Base-by-base conservation (phyloP, 305 asterid species). In the Fraxinus latifolia region DNA sequence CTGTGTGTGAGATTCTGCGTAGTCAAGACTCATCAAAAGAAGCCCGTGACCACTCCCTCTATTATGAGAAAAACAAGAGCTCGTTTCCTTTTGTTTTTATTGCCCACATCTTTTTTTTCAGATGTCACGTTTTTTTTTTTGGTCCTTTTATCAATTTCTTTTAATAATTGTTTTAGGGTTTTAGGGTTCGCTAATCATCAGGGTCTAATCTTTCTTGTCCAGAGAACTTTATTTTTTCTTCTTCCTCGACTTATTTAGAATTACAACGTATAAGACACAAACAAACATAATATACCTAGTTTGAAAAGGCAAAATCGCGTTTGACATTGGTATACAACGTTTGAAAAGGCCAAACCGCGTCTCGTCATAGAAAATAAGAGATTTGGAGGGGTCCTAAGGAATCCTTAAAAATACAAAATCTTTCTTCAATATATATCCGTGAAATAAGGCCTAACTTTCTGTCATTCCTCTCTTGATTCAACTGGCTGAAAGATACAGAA, bases 31-130 rank as follows among this genome's bases (percentile, higher is more conserved):
- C 73, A 25, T 65, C 73, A 25, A 65, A 65, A 83, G 93, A 90
- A 83, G 76, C 92, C 92, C 95, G 94, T 92, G 97, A 91, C 88
- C 86, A 58, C 86, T 83, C 86, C 83, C 85, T 80, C 79, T 84
- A 76, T 78, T 5, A 82, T 84, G 88, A 87, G 77, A 88, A 84
- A 68, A 77, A 89, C 91, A 76, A 87, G 42, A 70, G 86, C 88
- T 79, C 68, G 4, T 68, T 77, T 21, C 39, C 33, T 83, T 85
- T 84, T 87, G 82, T 84, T 84, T 83, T 79, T 80, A 76, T 83
- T 84, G 27, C 50, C 50, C 60, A 7, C 75, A 44, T 74, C 71
- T 47, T 75, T 39, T 83, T 77, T 82, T 77, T 34, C 60, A 74
- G 23, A 77, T 80, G 78, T 75, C 80, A 42, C 7, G 12, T 14